Evolutionary conservation across 192 early-diverging fungal genomes (phyloP), one percentile per base, ranked within the genome.

Genomic region (Mortierella hygrophila): DNA sequence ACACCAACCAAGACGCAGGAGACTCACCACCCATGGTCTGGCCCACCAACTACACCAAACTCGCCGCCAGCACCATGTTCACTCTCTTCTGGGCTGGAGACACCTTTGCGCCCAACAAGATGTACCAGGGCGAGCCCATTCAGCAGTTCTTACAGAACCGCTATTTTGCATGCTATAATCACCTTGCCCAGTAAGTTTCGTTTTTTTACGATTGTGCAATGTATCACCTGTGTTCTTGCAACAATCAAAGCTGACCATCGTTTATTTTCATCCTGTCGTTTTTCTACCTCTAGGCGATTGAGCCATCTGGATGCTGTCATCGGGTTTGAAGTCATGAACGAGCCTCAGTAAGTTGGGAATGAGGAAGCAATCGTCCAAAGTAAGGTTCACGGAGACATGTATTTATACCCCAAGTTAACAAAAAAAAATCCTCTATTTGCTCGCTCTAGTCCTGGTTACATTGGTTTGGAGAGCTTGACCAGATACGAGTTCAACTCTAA

Each of bases 41-140:
- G 96, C 96, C 96, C 1, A 97, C 96, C 68, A 97, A 97, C 88
- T 97, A 97, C 78, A 94, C 93, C 11, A 97, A 97, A 79, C 90
- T 96, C 21, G 96, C 95, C 8, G 92, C 91, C 26, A 91, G 94
- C 32, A 96, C 96, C 7, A 96, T 97, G 95, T 97, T 97, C 76
- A 95, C 96, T 0, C 80, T 97, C 6, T 97, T 97, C 77, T 97
- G 94, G 83, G 95, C 89, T 11, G 96, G 96, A 18, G 89, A 94
- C 37, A 93, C 91, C 11, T 96, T 96, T 90, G 95, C 95, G 13
- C 95, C 96, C 0, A 82, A 91, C 0, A 85, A 88, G n/a, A 91
- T 37, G 47, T 95, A 94, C 72, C 69, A 95, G 52, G 95, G 94
- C n/a, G 88, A 91, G 40, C 86, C 89, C 10, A 82, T 95, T 11